phyloP scores from a whole-genome alignment of 768 basidiomycete species.

The Amanita pallidorosea region DNA sequence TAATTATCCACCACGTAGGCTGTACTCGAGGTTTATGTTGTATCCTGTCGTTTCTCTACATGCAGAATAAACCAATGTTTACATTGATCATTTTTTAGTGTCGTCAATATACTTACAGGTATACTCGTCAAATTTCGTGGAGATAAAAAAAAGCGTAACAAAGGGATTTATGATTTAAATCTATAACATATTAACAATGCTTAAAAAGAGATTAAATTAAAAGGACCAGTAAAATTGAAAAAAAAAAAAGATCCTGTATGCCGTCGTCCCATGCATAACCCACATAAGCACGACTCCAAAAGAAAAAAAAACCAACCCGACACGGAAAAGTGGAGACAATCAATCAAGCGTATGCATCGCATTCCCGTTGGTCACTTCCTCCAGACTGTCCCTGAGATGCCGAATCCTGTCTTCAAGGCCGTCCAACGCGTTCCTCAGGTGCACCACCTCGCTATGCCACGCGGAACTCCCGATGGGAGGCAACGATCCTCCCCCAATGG shows the following conservation, averaged over 20 bases:
- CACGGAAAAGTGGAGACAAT: background rate
- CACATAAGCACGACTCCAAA: too few species aligned
- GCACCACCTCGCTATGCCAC: slow-evolving; percentile 36
- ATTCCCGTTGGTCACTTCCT: background rate
- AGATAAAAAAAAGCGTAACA: background rate
- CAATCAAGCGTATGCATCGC: background rate
- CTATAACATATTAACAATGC: too few species aligned
- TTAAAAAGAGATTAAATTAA: too few species aligned
- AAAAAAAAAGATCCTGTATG: too few species aligned
- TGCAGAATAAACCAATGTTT: background rate
- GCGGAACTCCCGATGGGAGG: slow-evolving; percentile 9
- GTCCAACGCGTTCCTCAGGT: slow-evolving; percentile 42
- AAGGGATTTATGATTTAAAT: background rate
- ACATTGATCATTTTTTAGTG: background rate
- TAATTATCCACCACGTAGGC: background rate
- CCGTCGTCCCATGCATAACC: too few species aligned
- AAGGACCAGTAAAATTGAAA: too few species aligned
- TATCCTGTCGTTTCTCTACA: background rate
- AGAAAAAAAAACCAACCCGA: too few species aligned
- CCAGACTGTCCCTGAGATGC: slow-evolving; percentile 28
- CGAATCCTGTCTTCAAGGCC: slow-evolving; percentile 45
- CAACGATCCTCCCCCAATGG: slow-evolving; percentile 1
- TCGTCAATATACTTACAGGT: too few species aligned
- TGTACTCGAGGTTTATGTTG: background rate
- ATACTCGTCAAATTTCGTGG: background rate